A percentile compares a stretch with the other conserved stretches of the same genome.
Conservation (phyloP, 2,329 filamentous ascomycete species). For the Tolypocladium endophyticum region DNA sequence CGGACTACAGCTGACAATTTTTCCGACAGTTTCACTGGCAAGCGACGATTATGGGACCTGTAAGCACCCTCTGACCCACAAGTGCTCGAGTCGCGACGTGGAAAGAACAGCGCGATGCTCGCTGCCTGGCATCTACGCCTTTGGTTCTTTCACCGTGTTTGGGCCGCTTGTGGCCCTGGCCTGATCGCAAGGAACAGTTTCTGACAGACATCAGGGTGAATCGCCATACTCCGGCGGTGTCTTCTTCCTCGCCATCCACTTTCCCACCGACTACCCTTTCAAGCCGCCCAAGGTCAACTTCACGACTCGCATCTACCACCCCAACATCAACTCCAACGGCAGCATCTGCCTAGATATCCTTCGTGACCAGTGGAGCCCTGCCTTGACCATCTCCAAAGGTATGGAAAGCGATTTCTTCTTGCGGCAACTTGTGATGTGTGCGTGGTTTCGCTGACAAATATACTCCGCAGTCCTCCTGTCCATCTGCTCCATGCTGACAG, state of each 20-base stretch:
- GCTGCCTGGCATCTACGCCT: not conserved
- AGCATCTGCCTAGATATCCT: constrained; percentile 98
- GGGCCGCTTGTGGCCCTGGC: not conserved
- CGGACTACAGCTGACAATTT: constrained; percentile 12
- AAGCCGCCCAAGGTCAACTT: constrained; percentile 99
- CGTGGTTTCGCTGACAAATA: constrained; percentile 2
- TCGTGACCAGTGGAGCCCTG: constrained; percentile 97
- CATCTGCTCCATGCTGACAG: constrained; percentile 99
- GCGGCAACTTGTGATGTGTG: not conserved
- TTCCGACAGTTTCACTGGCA: constrained; percentile 90
- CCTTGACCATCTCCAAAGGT: constrained; percentile 98
- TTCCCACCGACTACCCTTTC: constrained; percentile 99
- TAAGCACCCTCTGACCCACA: constrained; percentile 40
- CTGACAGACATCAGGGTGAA: constrained; percentile 57
- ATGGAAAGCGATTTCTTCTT: constrained; percentile 14
- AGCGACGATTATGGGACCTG: constrained; percentile 99
- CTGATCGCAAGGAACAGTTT: not conserved
- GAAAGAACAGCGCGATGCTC: not conserved
- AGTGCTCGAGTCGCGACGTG: not conserved
- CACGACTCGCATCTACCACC: constrained; percentile 98
- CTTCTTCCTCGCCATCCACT: constrained; percentile 98
- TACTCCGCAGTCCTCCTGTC: constrained; percentile 69
- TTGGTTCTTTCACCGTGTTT: not conserved
- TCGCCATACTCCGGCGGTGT: constrained; percentile 97
- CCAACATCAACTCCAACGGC: constrained; percentile 99